Percentiles rank a stretch among this genome's conserved stretches.
These are phyloP conservation scores for Kalaharituber pfeilii DNA, from an alignment of 2,329 filamentous ascomycete species.

Conservation along the genomic window DNA sequence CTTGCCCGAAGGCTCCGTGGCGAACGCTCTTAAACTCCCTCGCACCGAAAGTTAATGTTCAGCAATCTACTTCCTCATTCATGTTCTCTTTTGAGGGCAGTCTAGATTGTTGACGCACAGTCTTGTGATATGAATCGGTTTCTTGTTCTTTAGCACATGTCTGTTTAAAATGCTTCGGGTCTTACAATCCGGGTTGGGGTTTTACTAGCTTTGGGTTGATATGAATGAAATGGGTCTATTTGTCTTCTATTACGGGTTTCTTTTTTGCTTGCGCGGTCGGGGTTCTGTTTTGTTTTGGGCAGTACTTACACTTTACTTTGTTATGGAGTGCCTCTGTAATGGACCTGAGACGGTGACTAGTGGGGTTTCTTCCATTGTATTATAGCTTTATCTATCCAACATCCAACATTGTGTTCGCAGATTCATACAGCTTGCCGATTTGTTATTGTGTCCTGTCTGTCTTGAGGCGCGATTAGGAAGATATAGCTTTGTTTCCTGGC, in stretches of 20 bases:
- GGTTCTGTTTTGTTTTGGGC: not conserved
- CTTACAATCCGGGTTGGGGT: not conserved
- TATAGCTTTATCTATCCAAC: not conserved
- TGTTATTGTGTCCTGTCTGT: too few species aligned
- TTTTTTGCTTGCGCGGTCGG: not conserved
- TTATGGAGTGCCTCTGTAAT: slow-evolving; percentile 1
- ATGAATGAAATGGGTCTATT: slow-evolving; percentile 2
- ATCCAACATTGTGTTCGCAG: not conserved
- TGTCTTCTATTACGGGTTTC: not conserved
- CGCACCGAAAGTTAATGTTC: not conserved
- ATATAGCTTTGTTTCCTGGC: too few species aligned
- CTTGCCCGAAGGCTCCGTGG: slow-evolving; percentile 87
- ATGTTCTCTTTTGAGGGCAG: not conserved
- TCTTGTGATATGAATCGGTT: not conserved
- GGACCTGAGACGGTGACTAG: not conserved
- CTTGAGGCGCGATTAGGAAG: too few species aligned
- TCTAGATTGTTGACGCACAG: not conserved
- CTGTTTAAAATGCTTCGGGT: not conserved
- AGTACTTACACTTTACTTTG: not conserved
- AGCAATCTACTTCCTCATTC: not conserved
- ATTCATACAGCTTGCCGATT: too few species aligned
- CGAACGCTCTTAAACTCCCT: slow-evolving; percentile 52
- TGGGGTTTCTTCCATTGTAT: not conserved
- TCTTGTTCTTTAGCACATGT: not conserved
- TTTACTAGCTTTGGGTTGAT: not conserved